These are phyloP conservation scores for Platanthera zijinensis DNA, from an alignment of 106 monocot species.

Conservation along the genomic window DNA sequence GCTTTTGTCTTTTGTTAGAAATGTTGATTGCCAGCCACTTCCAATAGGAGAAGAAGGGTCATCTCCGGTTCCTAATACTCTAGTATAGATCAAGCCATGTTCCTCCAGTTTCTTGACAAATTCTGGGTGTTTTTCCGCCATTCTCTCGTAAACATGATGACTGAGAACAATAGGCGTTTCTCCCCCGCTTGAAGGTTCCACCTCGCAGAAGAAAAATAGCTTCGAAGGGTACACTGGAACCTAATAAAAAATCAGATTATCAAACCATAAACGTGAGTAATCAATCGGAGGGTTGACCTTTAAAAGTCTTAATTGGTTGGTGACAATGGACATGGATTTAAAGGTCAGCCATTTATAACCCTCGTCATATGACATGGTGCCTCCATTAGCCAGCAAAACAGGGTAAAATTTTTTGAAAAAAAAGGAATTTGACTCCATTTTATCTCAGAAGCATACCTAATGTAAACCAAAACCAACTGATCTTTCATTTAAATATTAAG, in stretches of 20 bases:
- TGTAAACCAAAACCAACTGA: too few species aligned
- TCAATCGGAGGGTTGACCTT: too few species aligned
- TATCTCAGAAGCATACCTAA: too few species aligned
- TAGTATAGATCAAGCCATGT: conserved; percentile 60
- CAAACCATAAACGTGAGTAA: neutral
- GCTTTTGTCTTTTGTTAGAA: conserved; percentile 63
- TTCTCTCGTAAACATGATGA: conserved; percentile 60
- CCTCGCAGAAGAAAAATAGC: conserved; percentile 88
- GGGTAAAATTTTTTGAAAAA: too few species aligned
- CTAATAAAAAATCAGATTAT: conserved; percentile 16
- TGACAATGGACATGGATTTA: too few species aligned
- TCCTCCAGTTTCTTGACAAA: conserved; percentile 73
- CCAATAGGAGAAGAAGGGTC: conserved; percentile 83
- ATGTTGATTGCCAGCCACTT: conserved; percentile 93
- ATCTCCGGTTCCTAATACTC: conserved; percentile 60
- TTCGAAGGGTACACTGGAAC: conserved; percentile 72
- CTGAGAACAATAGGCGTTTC: conserved; percentile 91
- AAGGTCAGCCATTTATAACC: too few species aligned
- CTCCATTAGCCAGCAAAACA: too few species aligned
- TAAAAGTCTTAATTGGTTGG: too few species aligned
- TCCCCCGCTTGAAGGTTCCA: conserved; percentile 70
- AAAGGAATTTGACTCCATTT: too few species aligned
- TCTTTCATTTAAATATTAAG: too few species aligned
- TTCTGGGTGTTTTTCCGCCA: conserved; percentile 58
- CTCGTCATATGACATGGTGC: too few species aligned